Evolutionary conservation across 169 alveolate species (phyloP).

Genomic region (Miamiensis avidus): DNA sequence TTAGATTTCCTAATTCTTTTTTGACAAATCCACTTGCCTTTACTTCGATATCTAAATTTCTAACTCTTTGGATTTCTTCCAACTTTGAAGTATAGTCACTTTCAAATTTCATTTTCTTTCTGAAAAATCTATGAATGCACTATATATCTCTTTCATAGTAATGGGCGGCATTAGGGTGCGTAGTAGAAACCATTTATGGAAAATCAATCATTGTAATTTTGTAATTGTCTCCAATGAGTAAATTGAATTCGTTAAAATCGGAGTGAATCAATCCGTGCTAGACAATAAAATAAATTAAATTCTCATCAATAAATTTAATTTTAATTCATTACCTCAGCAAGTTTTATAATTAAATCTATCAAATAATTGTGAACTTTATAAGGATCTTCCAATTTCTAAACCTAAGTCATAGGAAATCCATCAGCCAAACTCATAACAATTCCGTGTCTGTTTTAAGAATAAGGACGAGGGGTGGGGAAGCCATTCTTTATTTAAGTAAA

Average conservation of each 20-base stretch:
- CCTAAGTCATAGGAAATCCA: conserved; percentile 93
- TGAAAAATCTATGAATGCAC: conserved; percentile 91
- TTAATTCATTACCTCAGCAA: conserved; percentile 41
- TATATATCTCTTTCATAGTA: conserved; percentile 95
- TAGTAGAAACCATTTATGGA: conserved; percentile 97
- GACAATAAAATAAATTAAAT: conserved; percentile 71
- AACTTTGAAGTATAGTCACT: conserved; percentile 56
- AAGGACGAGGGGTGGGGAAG: conserved; percentile 97
- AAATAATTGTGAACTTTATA: conserved; percentile 58
- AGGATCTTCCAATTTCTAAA: conserved; percentile 81
- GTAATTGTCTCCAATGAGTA: conserved; percentile 82
- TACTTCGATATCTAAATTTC: conserved; percentile 69
- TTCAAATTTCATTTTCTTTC: conserved; percentile 88
- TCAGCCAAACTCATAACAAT: conserved; percentile 96
- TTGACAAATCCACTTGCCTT: conserved; percentile 71
- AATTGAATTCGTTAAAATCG: conserved; percentile 98
- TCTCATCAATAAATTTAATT: conserved; percentile 83
- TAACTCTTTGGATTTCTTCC: conserved; percentile 63
- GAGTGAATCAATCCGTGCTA: conserved; percentile 97
- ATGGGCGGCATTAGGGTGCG: conserved; percentile 94
- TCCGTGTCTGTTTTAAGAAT: conserved; percentile 97
- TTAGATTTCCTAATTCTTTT: conserved; percentile 37
- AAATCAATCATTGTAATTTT: conserved; percentile 88
- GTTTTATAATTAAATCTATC: conserved; percentile 21
- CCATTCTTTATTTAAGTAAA: conserved; percentile 64